Conservation (phyloP, 2,329 filamentous ascomycete genomes). For the Rutstroemia sydowiana region DNA sequence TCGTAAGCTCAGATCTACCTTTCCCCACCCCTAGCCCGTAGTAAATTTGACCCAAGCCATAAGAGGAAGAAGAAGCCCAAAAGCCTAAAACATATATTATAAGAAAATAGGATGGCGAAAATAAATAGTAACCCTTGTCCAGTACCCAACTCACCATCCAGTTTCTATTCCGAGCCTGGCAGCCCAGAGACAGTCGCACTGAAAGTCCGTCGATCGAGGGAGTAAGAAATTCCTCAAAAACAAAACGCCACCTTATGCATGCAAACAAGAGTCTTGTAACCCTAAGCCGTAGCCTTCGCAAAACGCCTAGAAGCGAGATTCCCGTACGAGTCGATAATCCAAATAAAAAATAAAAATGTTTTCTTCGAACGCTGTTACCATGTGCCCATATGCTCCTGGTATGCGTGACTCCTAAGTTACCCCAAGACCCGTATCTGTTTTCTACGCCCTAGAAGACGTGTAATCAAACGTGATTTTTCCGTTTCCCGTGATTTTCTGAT, state of each 20-base stretch:
- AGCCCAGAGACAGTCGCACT: neutral
- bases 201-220: neutral
- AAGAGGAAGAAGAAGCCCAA: neutral
- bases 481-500: slow-evolving; percentile 8
- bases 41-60: too few relatives aligned
- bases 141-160: neutral
- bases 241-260: slow-evolving; percentile 12
- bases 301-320: slow-evolving; percentile 6
- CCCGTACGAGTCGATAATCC: neutral
- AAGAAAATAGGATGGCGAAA: neutral
- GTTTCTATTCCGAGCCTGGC: neutral
- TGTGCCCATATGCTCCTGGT: slow-evolving; percentile 2
- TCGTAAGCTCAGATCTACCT: neutral
- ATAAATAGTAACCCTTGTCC: neutral
- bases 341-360: slow-evolving; percentile 1
- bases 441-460: slow-evolving; percentile 8
- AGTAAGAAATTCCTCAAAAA: too few relatives aligned
- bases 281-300: slow-evolving; percentile 5
- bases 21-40: neutral
- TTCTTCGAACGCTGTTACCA: slow-evolving; percentile 1
- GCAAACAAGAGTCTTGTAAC: slow-evolving; percentile 7
- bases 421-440: neutral
- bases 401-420: neutral
- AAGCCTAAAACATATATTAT: slow-evolving; percentile 1
- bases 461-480: slow-evolving; percentile 7